phyloP scores from a whole-genome alignment of 225 moss, liverwort and hornwort species.

The Neckera pumila region DNA sequence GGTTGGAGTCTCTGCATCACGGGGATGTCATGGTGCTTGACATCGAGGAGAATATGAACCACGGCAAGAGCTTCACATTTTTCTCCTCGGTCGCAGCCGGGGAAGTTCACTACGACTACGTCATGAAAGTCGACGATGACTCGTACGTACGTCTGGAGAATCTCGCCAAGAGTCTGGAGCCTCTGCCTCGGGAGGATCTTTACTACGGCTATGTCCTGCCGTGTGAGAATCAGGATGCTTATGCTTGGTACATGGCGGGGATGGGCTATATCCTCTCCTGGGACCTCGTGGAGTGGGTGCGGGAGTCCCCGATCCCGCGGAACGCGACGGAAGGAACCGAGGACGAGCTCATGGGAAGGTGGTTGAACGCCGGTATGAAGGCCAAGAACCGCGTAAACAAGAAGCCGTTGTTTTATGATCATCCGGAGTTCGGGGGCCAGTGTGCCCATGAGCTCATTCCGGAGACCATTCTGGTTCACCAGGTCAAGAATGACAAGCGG shows the following conservation, averaged over 20 bases:
- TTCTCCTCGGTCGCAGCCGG: conserved; percentile 38
- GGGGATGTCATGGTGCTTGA: conserved; percentile 51
- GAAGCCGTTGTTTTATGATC: conserved; percentile 70
- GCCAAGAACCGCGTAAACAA: conserved; percentile 56
- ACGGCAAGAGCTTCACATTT: conserved; percentile 57
- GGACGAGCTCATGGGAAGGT: conserved; percentile 49
- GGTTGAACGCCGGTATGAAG: conserved; percentile 51
- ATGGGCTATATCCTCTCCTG: conserved; percentile 78
- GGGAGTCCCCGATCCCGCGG: conserved; percentile 29
- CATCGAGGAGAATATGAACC: conserved; percentile 68
- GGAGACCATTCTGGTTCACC: conserved; percentile 71
- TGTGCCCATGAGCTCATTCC: conserved; percentile 59
- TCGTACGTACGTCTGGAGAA: conserved; percentile 59
- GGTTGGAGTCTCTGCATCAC: conserved; percentile 38
- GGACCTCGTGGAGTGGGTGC: conserved; percentile 66
- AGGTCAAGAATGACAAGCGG: conserved; percentile 45
- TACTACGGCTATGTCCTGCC: conserved; percentile 75
- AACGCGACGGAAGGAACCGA: conserved; percentile 43
- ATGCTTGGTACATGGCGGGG: conserved; percentile 61
- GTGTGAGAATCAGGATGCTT: conserved; percentile 46
- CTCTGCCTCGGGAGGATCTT: conserved; percentile 38
- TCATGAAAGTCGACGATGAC: conserved; percentile 85
- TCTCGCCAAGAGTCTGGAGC: conserved; percentile 23
- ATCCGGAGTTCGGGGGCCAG: conserved; percentile 56
- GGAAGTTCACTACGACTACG: conserved; percentile 49